A percentile compares a stretch with the other conserved stretches of the same genome.
Evolutionary conservation across 2,329 filamentous ascomycete genomes (phyloP).

Genomic region (Aspergillus neotritici): DNA sequence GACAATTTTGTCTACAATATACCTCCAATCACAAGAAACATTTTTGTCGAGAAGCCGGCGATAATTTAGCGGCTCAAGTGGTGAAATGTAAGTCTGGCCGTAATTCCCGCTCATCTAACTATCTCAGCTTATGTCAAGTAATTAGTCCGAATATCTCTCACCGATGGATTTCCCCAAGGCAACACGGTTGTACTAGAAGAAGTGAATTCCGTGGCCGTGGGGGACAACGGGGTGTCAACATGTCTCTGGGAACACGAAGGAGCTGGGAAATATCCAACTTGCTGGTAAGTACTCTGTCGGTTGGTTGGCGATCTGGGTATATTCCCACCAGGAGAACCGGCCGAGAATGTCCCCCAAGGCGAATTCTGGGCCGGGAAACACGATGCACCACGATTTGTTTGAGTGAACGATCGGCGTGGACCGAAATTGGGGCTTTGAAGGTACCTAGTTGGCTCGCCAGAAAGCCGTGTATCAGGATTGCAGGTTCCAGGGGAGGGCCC

Average conservation of each 20-base stretch:
- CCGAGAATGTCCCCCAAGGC: conserved; percentile 30
- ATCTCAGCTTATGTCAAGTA: conserved; percentile 18
- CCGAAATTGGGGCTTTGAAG: conserved; percentile 20
- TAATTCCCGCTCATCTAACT: conserved; percentile 41
- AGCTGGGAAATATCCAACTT: conserved; percentile 32
- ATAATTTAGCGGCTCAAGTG: conserved; percentile 91
- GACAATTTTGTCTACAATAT: conserved; percentile 98
- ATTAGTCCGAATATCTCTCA: conserved; percentile 38
- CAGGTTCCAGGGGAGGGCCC: conserved; percentile 25
- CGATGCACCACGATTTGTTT: conserved; percentile 26
- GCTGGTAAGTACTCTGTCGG: conserved; percentile 29
- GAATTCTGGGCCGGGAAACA: conserved; percentile 30
- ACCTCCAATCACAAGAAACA: conserved; percentile 98
- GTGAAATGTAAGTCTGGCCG: conserved; percentile 72
- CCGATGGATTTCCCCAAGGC: conserved; percentile 43
- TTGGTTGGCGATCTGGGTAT: conserved; percentile 24
- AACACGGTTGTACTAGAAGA: conserved; percentile 32
- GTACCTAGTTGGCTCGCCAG: conserved; percentile 28
- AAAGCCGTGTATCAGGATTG: conserved; percentile 25
- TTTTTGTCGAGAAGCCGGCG: conserved; percentile 90
- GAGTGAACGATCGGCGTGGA: conserved; percentile 27
- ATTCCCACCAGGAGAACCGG: conserved; percentile 20
- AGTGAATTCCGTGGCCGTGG: conserved; percentile 69
- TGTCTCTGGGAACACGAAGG: conserved; percentile 50
- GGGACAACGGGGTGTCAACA: conserved; percentile 62